These are phyloP conservation scores for Fremontodendron californicum DNA, from an alignment of 345 rosid genomes.

Conservation along the genomic window DNA sequence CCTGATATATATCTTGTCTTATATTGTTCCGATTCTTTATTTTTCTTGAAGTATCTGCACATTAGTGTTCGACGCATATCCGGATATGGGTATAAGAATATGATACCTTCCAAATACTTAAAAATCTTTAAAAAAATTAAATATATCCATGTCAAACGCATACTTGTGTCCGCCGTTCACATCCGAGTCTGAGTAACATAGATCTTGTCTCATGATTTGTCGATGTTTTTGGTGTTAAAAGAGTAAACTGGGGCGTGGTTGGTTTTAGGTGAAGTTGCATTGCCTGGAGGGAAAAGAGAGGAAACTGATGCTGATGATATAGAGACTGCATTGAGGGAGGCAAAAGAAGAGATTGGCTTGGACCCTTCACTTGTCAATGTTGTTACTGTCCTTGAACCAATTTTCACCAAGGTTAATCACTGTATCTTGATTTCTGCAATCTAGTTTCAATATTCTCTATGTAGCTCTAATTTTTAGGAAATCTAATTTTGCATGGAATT, in stretches of 20 bases:
- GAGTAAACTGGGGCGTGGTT: not conserved
- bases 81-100: too few relatives aligned
- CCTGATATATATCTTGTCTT: not conserved
- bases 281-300: constrained; percentile 65
- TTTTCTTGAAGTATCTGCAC: too few relatives aligned
- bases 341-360: constrained; percentile 61
- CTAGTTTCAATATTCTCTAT: not conserved
- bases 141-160: too few relatives aligned
- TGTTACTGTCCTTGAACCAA: constrained; percentile 40
- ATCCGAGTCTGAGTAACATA: too few relatives aligned
- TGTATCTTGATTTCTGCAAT: not conserved
- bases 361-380: constrained; percentile 52
- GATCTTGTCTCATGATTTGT: not conserved
- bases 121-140: too few relatives aligned
- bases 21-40: too few relatives aligned
- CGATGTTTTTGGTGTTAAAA: not conserved
- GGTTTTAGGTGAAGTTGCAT: constrained; percentile 52
- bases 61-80: too few relatives aligned
- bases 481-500: not conserved
- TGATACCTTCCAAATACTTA: too few relatives aligned
- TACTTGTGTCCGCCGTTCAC: too few relatives aligned
- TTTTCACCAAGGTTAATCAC: constrained; percentile 35
- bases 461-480: not conserved
- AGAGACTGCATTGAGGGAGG: constrained; percentile 61
- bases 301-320: constrained; percentile 46